Conservation (phyloP, 768 basidiomycete species). For the Xanthoconium purpureum region DNA sequence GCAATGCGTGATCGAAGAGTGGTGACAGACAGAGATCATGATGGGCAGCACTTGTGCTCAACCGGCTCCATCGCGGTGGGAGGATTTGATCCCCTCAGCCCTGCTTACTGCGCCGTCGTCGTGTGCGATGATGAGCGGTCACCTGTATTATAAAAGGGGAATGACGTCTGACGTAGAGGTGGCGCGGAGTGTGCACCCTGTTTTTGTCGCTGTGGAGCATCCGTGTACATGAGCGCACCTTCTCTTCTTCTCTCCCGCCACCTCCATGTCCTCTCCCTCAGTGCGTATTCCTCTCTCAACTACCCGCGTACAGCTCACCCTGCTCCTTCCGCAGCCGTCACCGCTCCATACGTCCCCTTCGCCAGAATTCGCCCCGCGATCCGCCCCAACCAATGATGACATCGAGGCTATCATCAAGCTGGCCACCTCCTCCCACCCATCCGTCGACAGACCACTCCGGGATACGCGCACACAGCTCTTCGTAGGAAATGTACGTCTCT, state of each 20-base stretch:
- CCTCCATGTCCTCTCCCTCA: slow-evolving; percentile 15
- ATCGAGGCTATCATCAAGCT: slow-evolving; percentile 91
- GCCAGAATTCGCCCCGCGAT: slow-evolving; percentile 8
- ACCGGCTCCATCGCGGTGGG: not conserved
- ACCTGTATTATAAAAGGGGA: slow-evolving; percentile 11
- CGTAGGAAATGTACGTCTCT: slow-evolving; percentile 80
- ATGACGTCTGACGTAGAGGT: slow-evolving; percentile 34
- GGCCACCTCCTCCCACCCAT: slow-evolving; percentile 71
- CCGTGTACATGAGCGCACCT: slow-evolving; percentile 27
- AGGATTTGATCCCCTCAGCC: not conserved
- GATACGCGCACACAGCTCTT: slow-evolving; percentile 96
- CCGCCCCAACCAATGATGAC: slow-evolving; percentile 66
- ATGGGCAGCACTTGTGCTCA: no score
- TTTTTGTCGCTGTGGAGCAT: slow-evolving; percentile 36
- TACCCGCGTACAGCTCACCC: not conserved
- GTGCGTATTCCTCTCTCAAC: not conserved
- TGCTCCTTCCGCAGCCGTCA: slow-evolving; percentile 11
- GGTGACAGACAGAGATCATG: no score
- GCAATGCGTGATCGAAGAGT: no score
- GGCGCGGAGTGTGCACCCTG: slow-evolving; percentile 34
- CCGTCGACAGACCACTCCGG: slow-evolving; percentile 51
- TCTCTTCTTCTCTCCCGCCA: slow-evolving; percentile 8
- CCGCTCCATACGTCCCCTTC: slow-evolving; percentile 1
- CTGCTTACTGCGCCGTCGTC: slow-evolving; percentile 1
- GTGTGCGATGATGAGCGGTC: slow-evolving; percentile 3